Percentiles rank a stretch among this genome's conserved stretches.
phyloP scores from a whole-genome alignment of 345 rosid genomes.

The Lumnitzera littorea region DNA sequence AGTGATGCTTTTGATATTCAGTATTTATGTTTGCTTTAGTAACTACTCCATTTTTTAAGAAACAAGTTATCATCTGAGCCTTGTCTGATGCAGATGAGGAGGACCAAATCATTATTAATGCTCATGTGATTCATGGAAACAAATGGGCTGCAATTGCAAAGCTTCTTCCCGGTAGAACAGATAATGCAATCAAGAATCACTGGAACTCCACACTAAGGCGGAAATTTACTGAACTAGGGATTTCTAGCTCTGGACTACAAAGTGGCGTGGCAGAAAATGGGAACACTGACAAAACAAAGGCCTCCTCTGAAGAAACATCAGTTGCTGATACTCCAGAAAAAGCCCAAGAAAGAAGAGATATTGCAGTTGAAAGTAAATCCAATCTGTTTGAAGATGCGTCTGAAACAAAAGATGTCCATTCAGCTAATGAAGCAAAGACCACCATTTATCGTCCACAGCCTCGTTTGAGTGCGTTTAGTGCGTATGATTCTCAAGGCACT shows the following conservation, averaged over 20 bases:
- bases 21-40: too few species aligned
- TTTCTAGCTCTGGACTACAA: conserved; percentile 11
- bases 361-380: conserved; percentile 21
- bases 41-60: too few species aligned
- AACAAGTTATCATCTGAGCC: too few species aligned
- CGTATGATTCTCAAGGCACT: conserved; percentile 34
- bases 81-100: conserved; percentile 50
- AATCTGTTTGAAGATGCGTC: conserved; percentile 17
- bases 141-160: conserved; percentile 90
- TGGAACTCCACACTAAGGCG: conserved; percentile 48
- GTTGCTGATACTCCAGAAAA: conserved; percentile 15
- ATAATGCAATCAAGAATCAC: conserved; percentile 39
- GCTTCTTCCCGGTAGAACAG: conserved; percentile 73
- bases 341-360: conserved; percentile 21
- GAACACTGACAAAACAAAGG: conserved; percentile 37
- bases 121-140: conserved; percentile 76
- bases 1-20: too few species aligned
- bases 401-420: conserved; percentile 20
- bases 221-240: conserved; percentile 31
- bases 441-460: conserved; percentile 44
- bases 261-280: conserved; percentile 22
- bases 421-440: conserved; percentile 17
- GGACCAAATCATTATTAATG: conserved; percentile 62
- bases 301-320: conserved; percentile 40
- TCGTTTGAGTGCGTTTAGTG: conserved; percentile 63